Base-by-base conservation (phyloP, 2,329 filamentous ascomycete genomes). In the Cytospora schulzeri region DNA sequence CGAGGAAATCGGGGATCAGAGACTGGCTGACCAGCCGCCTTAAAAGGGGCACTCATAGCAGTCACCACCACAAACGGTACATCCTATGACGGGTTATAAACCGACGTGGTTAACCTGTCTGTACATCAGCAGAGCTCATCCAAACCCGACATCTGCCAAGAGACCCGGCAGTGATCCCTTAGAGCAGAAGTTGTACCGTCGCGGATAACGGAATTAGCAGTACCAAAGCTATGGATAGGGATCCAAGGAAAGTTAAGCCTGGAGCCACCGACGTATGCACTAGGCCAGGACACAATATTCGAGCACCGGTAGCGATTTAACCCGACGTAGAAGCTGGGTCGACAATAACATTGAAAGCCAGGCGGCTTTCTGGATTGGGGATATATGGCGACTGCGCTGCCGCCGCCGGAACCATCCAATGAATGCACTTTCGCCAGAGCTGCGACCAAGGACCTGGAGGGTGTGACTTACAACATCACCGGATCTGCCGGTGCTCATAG, bases 31-130 rank as follows among this genome's bases (percentile, higher is more conserved):
- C n/a, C n/a, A n/a, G 28, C 7, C 51, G 4, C 62, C 62, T 29
- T 33, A 61, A n/a, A 33, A 35, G 12, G 52, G 19, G 57, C 52
- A 4, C 33, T 51, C 17, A 35, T 56, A 14, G 57, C 51, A 9
- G 51, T 56, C 15, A 64, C 38, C 22, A 52, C 62, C n/a, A 22
- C 48, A 4, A 57, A 60, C 57, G 35, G 22, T 12, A 60, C 57
- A 35, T 41, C 14, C 17, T 26, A 33, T 14, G 26, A 53, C 31
- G 62, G 56, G n/a, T 38, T 64, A 7, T 19, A 17, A n/a, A 19
- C 52, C n/a, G n/a, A n/a, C 5, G 56, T 64, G 2, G 60, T 52
- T 15, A 60, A 56, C 33, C 38, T 64, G 35, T 56, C 51, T 5
- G 35, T 31, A 19, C 19, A 64, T 28, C 31, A 31, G 2, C 24